These are phyloP conservation scores for Limnomonas spitsbergensis DNA, from an alignment of 139 green algal genomes.

Conservation along the genomic window DNA sequence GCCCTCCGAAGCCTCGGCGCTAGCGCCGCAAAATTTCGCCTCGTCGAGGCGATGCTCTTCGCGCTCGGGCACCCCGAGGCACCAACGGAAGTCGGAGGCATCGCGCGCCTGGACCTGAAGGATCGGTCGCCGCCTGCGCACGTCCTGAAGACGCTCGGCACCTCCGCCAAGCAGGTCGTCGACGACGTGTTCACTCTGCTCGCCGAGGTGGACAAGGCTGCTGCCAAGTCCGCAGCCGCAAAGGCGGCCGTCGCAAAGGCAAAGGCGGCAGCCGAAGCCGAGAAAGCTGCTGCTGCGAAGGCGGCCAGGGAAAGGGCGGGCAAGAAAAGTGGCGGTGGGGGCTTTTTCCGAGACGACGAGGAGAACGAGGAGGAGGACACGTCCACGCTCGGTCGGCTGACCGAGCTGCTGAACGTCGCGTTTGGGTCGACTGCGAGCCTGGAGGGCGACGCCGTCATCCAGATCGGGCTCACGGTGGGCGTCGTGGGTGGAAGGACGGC, in stretches of 20 bases:
- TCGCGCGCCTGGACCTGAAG: constrained; percentile 8
- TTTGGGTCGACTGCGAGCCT: background rate
- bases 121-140: background rate
- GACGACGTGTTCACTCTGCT: constrained; percentile 4
- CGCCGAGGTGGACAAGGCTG: background rate
- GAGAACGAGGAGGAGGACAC: background rate
- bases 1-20: background rate
- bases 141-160: background rate
- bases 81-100: background rate
- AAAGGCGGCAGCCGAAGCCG: background rate
- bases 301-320: too few species aligned
- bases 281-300: background rate
- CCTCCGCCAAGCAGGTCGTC: background rate
- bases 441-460: constrained; percentile 25
- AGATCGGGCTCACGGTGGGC: constrained; percentile 17
- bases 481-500: background rate
- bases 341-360: too few species aligned
- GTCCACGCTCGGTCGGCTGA: background rate
- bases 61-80: background rate
- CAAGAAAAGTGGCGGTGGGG: too few species aligned
- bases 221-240: background rate
- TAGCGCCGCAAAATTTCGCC: background rate
- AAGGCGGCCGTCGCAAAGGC: background rate
- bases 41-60: background rate
- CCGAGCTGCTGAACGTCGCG: background rate